A percentile compares a stretch with the other conserved stretches of the same genome.
Evolutionary conservation across 495 filamentous ascomycete species (phyloP).

Genomic region (Astrothelium subdiscretum): DNA sequence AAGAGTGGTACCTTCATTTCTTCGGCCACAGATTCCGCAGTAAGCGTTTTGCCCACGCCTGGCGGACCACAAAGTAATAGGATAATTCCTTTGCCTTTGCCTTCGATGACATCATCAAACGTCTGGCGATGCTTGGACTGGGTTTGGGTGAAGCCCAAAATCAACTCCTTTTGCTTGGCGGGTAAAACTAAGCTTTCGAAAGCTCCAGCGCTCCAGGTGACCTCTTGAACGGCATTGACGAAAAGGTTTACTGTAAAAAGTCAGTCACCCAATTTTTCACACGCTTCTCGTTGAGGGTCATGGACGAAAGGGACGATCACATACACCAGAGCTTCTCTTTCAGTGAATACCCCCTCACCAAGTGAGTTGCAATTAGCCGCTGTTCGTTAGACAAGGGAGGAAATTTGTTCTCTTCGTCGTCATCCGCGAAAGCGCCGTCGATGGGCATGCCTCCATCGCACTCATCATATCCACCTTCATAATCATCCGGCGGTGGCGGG

Average conservation of each 20-base stretch:
- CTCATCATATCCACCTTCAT: constrained; percentile 18
- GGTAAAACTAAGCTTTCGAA: constrained; percentile 38
- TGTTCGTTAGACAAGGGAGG: constrained; percentile 26
- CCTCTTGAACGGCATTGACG: constrained; percentile 30
- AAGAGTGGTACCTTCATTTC: constrained; percentile 30
- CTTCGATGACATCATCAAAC: constrained; percentile 47
- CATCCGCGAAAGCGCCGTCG: constrained; percentile 28
- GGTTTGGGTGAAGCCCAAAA: constrained; percentile 40
- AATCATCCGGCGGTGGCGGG: constrained; percentile 9
- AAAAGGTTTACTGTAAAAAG: constrained; percentile 23
- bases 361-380: constrained; percentile 26
- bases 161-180: constrained; percentile 35
- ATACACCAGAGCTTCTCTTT: constrained; percentile 35
- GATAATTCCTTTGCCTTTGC: constrained; percentile 33
- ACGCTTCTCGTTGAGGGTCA: constrained; percentile 1
- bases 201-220: constrained; percentile 31
- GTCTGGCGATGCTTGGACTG: constrained; percentile 30
- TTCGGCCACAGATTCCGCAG: constrained; percentile 30
- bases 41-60: constrained; percentile 32
- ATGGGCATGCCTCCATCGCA: constrained; percentile 28
- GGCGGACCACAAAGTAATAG: constrained; percentile 30
- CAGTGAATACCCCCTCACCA: constrained; percentile 34
- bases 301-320: constrained; percentile 11
- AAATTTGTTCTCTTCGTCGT: constrained; percentile 21
- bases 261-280: neutral